Base-by-base conservation (phyloP, 2,329 filamentous ascomycete genomes). In the Teratosphaeria epicoccoides region DNA sequence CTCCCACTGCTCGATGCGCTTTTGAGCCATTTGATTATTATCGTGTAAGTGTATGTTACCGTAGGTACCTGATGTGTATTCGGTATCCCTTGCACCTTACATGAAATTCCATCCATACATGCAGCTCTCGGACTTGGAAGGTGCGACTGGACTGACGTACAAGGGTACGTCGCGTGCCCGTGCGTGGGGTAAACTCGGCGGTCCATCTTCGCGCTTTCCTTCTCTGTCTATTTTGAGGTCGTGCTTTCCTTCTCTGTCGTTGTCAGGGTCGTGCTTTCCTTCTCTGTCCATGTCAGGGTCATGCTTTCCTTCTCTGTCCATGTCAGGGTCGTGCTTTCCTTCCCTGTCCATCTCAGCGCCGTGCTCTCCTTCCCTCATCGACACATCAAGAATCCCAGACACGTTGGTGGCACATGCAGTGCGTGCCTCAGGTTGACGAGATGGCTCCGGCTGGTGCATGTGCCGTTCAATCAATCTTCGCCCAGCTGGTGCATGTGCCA, bases 1-100 rank as follows among this genome's bases (percentile, higher is more conserved):
- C 68, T 88, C 84, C 73, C 80, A 82, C 69, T 85, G 82, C 64
- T 85, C 82, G 60, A 86, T 86, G 56, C 74, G 72, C 58, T 80
- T 80, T 46, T 45, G 37, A 24, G 44, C 11, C 44, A 40, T 47
- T 37, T 12, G 14, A 20, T 24, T n/a, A 48, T 48, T 11, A 45
- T 45, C 2, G 25, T 28, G 14, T 40, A 17, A 40, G n/a, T 20
- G 33, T 40, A 9, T 40, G n/a, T 20, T n/a, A n/a, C n/a, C n/a
- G n/a, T n/a, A n/a, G n/a, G n/a, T n/a, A n/a, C n/a, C n/a, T n/a
- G n/a, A n/a, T n/a, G n/a, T n/a, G n/a, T n/a, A n/a, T n/a, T n/a
- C n/a, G n/a, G n/a, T n/a, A n/a, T n/a, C n/a, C n/a, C n/a, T n/a
- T n/a, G n/a, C n/a, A n/a, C n/a, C n/a, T n/a, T n/a, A n/a, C n/a